Percentiles rank a stretch among this genome's conserved stretches.
These are phyloP conservation scores for Metschnikowia orientalis DNA, from an alignment of 805 yeast genomes.

Conservation along the genomic window DNA sequence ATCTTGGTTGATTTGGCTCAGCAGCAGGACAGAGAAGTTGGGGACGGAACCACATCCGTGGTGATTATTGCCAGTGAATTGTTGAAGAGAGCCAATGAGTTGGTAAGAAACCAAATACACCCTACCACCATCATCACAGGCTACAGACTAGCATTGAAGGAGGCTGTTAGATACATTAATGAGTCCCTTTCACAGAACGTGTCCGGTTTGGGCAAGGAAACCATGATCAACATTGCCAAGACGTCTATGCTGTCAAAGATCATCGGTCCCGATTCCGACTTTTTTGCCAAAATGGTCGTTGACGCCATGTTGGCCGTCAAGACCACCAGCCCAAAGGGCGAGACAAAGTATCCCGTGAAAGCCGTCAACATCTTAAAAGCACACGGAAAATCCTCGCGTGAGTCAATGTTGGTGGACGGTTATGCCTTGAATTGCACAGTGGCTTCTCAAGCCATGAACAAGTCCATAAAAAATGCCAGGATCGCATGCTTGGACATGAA, in stretches of 20 bases:
- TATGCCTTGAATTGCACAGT: slow-evolving; percentile 96
- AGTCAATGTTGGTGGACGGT: slow-evolving; percentile 83
- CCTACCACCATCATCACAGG: slow-evolving; percentile 98
- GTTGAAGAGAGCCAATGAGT: slow-evolving; percentile 85
- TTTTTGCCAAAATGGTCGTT: slow-evolving; percentile 85
- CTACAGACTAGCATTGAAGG: slow-evolving; percentile 86
- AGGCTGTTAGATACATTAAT: slow-evolving; percentile 80
- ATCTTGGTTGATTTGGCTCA: slow-evolving; percentile 95
- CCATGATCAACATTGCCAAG: slow-evolving; percentile 86
- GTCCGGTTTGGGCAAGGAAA: slow-evolving; percentile 73
- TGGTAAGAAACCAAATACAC: slow-evolving; percentile 89
- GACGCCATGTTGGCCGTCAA: slow-evolving; percentile 94
- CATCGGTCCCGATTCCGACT: slow-evolving; percentile 89
- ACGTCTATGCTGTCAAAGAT: slow-evolving; percentile 97
- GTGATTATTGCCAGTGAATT: slow-evolving; percentile 94
- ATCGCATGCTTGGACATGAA: slow-evolving; percentile 90
- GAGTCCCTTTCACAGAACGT: slow-evolving; percentile 82
- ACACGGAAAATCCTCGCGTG: slow-evolving; percentile 89
- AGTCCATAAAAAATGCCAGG: slow-evolving; percentile 62
- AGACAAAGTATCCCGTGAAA: slow-evolving; percentile 88
- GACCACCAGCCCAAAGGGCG: slow-evolving; percentile 84
- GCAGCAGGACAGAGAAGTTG: slow-evolving; percentile 98
- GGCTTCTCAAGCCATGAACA: slow-evolving; percentile 95
- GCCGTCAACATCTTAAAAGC: slow-evolving; percentile 95
- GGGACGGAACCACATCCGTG: slow-evolving; percentile 97